A percentile compares a stretch with the other conserved stretches of the same genome.
These are phyloP conservation scores for Keqinozyma sinolaborantium DNA, from an alignment of 1,139 yeast genomes.

Conservation along the genomic window DNA sequence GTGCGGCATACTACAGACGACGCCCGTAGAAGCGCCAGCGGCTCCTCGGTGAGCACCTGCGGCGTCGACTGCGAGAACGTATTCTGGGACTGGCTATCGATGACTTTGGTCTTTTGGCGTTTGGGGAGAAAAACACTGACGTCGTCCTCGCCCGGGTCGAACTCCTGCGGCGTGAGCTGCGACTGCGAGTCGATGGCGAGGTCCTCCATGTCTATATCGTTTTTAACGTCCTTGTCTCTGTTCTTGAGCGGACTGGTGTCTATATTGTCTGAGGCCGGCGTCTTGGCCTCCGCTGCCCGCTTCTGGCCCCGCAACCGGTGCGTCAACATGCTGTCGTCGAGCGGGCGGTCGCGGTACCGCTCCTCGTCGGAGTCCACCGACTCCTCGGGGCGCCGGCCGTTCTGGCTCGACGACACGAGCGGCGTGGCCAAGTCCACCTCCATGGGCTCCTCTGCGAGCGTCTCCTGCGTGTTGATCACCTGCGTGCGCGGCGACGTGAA, in stretches of 20 bases:
- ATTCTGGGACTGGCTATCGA: slow-evolving; percentile 5
- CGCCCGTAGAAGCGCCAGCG: slow-evolving; percentile 15
- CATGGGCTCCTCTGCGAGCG: slow-evolving; percentile 2
- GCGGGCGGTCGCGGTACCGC: slow-evolving; percentile 4
- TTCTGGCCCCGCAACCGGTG: slow-evolving; percentile 7
- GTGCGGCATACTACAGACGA: slow-evolving; percentile 14
- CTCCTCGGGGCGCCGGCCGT: slow-evolving; percentile 1
- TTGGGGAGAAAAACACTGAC: slow-evolving; percentile 6
- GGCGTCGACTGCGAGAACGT: slow-evolving; percentile 3
- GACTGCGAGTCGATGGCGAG: slow-evolving; percentile 6
- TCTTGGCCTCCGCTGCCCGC: not conserved
- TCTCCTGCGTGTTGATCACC: slow-evolving; percentile 16
- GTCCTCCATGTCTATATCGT: not conserved
- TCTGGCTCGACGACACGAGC: not conserved
- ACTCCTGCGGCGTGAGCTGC: slow-evolving; percentile 1
- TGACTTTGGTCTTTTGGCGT: slow-evolving; percentile 4
- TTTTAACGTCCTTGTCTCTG: too few species aligned
- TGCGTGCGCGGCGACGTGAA: slow-evolving; percentile 8
- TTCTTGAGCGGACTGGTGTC: slow-evolving; percentile 1
- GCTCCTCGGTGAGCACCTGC: slow-evolving; percentile 17
- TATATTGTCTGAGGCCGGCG: not conserved
- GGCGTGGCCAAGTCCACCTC: not conserved
- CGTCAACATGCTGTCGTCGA: slow-evolving; percentile 13
- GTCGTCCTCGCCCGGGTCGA: slow-evolving; percentile 12
- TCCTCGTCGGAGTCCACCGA: slow-evolving; percentile 17